Conservation (phyloP, 2,329 filamentous ascomycete genomes). For the Didymosphaeria variabile region DNA sequence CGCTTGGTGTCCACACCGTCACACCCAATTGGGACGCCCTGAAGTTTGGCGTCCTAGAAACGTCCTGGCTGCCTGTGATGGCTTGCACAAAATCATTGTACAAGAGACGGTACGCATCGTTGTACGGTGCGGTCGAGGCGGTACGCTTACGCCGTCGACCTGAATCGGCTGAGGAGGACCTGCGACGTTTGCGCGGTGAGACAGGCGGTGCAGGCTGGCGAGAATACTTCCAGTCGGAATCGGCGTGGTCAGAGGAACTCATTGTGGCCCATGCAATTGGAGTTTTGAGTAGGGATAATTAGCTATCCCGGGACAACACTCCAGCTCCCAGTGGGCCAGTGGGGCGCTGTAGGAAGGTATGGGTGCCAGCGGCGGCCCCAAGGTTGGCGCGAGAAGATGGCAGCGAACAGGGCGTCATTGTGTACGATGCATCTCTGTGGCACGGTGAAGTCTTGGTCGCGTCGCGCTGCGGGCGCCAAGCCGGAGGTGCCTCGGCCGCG, state of each 20-base stretch:
- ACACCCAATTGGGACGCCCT: constrained; percentile 70
- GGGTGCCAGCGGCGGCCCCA: background rate
- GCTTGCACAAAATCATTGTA: constrained; percentile 43
- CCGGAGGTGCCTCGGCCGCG: constrained; percentile 16
- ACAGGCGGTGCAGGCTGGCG: constrained; percentile 18
- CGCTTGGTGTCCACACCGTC: constrained; percentile 72
- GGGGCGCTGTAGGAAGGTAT: background rate
- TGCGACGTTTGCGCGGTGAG: constrained; percentile 37
- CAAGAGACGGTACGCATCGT: constrained; percentile 52
- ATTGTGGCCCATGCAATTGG: constrained; percentile 5
- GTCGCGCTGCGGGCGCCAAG: constrained; percentile 11
- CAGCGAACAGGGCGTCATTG: background rate
- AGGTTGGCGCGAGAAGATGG: background rate
- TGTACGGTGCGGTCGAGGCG: constrained; percentile 55
- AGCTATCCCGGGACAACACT: background rate
- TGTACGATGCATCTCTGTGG: background rate
- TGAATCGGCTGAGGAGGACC: constrained; percentile 29
- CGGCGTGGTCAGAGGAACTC: constrained; percentile 21
- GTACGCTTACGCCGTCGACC: constrained; percentile 27
- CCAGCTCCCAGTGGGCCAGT: too few relatives aligned
- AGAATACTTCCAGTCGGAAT: constrained; percentile 17
- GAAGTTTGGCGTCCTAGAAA: constrained; percentile 15
- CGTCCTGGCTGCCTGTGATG: constrained; percentile 28
- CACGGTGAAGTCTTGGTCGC: background rate
- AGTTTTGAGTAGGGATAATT: background rate